phyloP scores from a whole-genome alignment of 2,329 filamentous ascomycete genomes.

The Talaromyces verruculosus region DNA sequence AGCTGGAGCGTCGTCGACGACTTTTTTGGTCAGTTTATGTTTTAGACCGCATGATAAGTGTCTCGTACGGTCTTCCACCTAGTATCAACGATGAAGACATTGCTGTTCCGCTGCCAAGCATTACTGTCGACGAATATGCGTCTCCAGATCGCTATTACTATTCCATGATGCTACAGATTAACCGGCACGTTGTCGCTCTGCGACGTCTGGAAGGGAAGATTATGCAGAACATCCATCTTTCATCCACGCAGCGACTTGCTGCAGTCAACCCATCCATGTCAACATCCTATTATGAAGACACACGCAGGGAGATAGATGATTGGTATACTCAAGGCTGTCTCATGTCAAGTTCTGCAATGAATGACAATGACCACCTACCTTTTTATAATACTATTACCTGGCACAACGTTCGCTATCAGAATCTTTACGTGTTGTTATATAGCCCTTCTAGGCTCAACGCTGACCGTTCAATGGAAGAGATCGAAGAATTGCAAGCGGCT shows the following conservation, averaged over 20 bases:
- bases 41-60: constrained; percentile 49
- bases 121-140: constrained; percentile 50
- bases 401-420: constrained; percentile 48
- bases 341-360: constrained; percentile 37
- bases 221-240: constrained; percentile 12
- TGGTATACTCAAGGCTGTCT: constrained; percentile 52
- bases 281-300: constrained; percentile 28
- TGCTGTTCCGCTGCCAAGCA: constrained; percentile 45
- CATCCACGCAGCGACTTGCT: constrained; percentile 29
- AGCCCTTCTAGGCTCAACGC: constrained; percentile 47
- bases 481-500: constrained; percentile 21
- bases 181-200: constrained; percentile 48
- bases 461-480: constrained; percentile 24
- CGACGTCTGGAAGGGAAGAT: constrained; percentile 44
- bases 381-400: constrained; percentile 50
- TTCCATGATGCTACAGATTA: constrained; percentile 47
- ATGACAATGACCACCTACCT: constrained; percentile 46
- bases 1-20: constrained; percentile 38
- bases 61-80: constrained; percentile 44
- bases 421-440: constrained; percentile 47
- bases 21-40: constrained; percentile 51
- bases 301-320: constrained; percentile 49
- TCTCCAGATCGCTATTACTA: constrained; percentile 40
- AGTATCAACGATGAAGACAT: constrained; percentile 44
- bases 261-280: background rate